Evolutionary conservation across 768 basidiomycete species (phyloP).

Genomic region (Suillus sp.): DNA sequence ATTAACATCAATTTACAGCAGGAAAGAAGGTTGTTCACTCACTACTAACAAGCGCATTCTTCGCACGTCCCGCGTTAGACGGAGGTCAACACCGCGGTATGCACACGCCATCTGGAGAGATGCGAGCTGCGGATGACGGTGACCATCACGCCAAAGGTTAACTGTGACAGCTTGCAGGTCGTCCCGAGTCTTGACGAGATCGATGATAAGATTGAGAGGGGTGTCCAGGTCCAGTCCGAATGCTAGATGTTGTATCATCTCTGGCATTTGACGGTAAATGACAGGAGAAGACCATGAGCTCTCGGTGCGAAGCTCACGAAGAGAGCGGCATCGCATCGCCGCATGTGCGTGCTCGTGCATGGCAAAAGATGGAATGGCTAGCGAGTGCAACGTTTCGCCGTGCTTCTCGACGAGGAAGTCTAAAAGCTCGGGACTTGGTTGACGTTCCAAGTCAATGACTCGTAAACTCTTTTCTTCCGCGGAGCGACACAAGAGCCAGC

Average conservation of each 20-base stretch:
- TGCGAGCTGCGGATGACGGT: conserved; percentile 50
- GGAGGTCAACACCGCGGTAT: conserved; percentile 57
- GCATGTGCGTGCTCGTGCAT: conserved; percentile 49
- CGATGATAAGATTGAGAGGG: conserved; percentile 53
- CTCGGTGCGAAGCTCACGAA: conserved; percentile 61
- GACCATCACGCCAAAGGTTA: conserved; percentile 55
- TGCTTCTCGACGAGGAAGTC: conserved; percentile 56
- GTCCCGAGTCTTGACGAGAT: conserved; percentile 49
- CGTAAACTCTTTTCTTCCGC: conserved; percentile 44
- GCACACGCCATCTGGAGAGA: conserved; percentile 67
- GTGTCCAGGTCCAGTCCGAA: conserved; percentile 62
- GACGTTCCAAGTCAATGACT: conserved; percentile 59
- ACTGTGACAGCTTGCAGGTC: conserved; percentile 52
- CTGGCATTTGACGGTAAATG: conserved; percentile 51
- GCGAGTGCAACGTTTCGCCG: conserved; percentile 49
- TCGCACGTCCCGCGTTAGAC: conserved; percentile 51
- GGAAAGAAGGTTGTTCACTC: conserved; percentile 28
- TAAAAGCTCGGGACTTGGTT: conserved; percentile 56
- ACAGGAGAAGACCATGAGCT: conserved; percentile 46
- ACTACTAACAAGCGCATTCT: conserved; percentile 55
- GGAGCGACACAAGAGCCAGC: conserved; percentile 70
- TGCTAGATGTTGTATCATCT: conserved; percentile 55
- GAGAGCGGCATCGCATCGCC: conserved; percentile 48
- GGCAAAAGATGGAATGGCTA: conserved; percentile 58
- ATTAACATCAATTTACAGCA: not conserved